These are phyloP conservation scores for Sclerotinia trifoliorum DNA, from an alignment of 2,329 filamentous ascomycete species.

Conservation along the genomic window DNA sequence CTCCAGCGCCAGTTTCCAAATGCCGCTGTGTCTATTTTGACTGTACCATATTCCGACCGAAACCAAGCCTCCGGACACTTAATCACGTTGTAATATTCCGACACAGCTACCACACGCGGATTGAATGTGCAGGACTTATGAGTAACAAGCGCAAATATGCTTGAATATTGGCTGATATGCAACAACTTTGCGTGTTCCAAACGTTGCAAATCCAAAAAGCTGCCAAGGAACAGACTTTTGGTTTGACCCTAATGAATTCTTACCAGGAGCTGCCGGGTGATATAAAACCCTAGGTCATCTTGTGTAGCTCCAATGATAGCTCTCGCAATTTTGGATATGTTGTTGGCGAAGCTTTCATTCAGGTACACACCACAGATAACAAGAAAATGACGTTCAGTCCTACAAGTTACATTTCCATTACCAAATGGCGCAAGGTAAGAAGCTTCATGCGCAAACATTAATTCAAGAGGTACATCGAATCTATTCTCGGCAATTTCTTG, in stretches of 20 bases:
- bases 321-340: not conserved
- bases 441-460: slow-evolving; percentile 19
- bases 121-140: not conserved
- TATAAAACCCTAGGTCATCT: not conserved
- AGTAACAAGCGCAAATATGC: not conserved
- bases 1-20: too few relatives aligned
- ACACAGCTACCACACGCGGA: not conserved
- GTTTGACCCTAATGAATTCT: too few relatives aligned
- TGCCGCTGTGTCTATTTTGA: too few relatives aligned
- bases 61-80: not conserved
- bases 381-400: not conserved
- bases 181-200: not conserved
- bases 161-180: not conserved
- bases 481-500: slow-evolving; percentile 9
- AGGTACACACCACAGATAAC: not conserved
- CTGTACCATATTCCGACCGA: not conserved
- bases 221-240: not conserved
- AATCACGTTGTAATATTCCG: not conserved
- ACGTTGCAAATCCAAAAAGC: too few relatives aligned
- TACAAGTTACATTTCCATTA: not conserved
- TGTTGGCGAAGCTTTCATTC: not conserved
- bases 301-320: not conserved
- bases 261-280: not conserved
- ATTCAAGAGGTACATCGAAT: slow-evolving; percentile 11
- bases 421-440: slow-evolving; percentile 8